Evolutionary conservation across 2,329 filamentous ascomycete genomes (phyloP).

Genomic region (Xylogone sp.): DNA sequence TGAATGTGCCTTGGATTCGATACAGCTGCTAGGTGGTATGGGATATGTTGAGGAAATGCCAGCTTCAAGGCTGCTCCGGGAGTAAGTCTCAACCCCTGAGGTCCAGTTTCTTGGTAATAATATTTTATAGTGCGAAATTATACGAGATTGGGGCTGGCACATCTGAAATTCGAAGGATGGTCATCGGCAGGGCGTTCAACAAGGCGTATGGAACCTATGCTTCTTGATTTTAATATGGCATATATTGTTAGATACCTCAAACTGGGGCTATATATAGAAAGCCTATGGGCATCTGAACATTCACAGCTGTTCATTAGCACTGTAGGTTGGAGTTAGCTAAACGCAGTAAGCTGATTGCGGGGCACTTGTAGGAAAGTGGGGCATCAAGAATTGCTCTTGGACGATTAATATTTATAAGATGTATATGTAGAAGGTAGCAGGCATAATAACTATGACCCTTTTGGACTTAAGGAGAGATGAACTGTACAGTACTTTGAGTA

Average conservation of each 20-base stretch:
- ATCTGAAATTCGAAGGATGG: conserved; percentile 88
- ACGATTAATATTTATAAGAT: too few species aligned
- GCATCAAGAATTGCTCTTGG: too few species aligned
- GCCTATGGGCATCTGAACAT: too few species aligned
- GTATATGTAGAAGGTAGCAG: too few species aligned
- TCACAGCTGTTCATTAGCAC: too few species aligned
- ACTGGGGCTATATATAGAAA: background rate
- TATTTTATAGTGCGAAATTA: conserved; percentile 56
- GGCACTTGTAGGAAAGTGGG: too few species aligned
- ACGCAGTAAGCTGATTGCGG: too few species aligned
- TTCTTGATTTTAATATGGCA: background rate
- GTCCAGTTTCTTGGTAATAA: conserved; percentile 22
- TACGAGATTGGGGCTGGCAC: conserved; percentile 98
- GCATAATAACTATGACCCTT: too few species aligned
- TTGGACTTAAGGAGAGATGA: too few species aligned
- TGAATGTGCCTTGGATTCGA: conserved; percentile 80
- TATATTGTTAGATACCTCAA: background rate
- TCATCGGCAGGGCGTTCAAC: conserved; percentile 63
- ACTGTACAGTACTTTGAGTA: too few species aligned
- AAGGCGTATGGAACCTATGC: background rate
- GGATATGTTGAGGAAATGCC: conserved; percentile 96
- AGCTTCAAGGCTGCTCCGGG: conserved; percentile 76
- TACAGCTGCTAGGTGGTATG: conserved; percentile 92
- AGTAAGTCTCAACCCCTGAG: conserved; percentile 29
- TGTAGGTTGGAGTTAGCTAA: too few species aligned